phyloP scores from a whole-genome alignment of 179 eudicot species.

The Spinacia oleracea region DNA sequence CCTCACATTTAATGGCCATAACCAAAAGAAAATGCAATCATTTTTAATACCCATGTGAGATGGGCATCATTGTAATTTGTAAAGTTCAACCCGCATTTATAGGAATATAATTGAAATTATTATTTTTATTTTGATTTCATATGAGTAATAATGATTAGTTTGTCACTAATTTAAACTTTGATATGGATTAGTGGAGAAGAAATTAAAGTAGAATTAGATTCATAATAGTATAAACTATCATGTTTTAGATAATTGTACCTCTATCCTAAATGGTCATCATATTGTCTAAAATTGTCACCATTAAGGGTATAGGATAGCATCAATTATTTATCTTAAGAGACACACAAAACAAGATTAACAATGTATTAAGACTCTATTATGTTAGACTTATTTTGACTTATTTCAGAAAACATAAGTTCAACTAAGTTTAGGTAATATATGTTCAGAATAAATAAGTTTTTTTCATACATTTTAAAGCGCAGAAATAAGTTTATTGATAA shows the following conservation, averaged over 20 bases:
- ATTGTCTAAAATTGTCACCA: neutral
- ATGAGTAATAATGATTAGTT: neutral
- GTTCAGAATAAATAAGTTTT: too few species aligned
- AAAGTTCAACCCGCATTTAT: slow-evolving; percentile 5
- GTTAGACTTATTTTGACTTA: too few species aligned
- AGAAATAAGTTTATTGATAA: too few species aligned
- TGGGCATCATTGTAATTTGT: slow-evolving; percentile 22
- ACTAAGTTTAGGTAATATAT: too few species aligned
- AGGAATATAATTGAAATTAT: neutral
- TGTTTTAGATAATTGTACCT: neutral
- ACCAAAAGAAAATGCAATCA: neutral
- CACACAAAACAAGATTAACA: too few species aligned
- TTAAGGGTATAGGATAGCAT: too few species aligned
- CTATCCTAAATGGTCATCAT: neutral
- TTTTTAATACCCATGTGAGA: slow-evolving; percentile 26
- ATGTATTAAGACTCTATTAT: too few species aligned
- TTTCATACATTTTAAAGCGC: too few species aligned
- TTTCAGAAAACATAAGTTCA: too few species aligned
- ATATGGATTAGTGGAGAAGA: neutral
- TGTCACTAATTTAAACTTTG: neutral
- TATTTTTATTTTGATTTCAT: neutral
- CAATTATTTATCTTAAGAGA: too few species aligned
- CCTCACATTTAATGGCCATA: slow-evolving; percentile 21
- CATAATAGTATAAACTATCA: neutral
- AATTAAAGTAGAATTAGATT: neutral